Evolutionary conservation across 139 green algal species (phyloP).

Genomic region (Tetraselmis striata): DNA sequence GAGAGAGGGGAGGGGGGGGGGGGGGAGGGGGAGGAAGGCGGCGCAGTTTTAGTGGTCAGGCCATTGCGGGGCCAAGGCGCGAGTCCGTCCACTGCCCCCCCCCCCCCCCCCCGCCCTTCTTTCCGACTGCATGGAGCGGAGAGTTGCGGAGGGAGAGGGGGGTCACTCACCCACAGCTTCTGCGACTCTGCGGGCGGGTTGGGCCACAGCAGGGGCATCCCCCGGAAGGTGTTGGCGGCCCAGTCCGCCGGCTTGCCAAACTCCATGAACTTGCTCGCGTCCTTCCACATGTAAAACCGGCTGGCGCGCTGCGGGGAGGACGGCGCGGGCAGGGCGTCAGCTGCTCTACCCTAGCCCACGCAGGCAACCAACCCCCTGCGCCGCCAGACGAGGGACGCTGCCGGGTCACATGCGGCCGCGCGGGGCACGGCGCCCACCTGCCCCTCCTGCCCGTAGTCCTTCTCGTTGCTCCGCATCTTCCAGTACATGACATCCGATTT

Average conservation of each 20-base stretch:
- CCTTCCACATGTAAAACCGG: conserved; percentile 22
- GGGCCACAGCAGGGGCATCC: neutral
- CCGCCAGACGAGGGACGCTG: too few species aligned
- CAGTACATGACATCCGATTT: conserved; percentile 15
- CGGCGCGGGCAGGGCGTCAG: too few species aligned
- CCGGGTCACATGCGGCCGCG: too few species aligned
- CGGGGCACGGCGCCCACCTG: too few species aligned
- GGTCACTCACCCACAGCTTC: neutral
- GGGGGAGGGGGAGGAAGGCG: too few species aligned
- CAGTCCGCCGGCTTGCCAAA: conserved; percentile 5
- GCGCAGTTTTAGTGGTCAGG: too few species aligned
- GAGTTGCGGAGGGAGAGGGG: neutral
- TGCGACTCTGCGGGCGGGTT: neutral
- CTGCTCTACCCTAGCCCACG: too few species aligned
- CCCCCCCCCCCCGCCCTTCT: too few species aligned
- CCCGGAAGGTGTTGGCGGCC: neutral
- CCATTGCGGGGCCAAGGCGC: neutral
- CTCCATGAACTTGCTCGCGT: conserved; percentile 7
- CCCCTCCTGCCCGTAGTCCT: conserved; percentile 17
- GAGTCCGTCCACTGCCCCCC: too few species aligned
- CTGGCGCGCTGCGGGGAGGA: conserved; percentile 8
- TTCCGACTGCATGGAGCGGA: too few species aligned
- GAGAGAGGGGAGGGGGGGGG: neutral
- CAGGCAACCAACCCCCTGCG: too few species aligned
- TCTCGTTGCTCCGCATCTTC: conserved; percentile 18